Evolutionary conservation across 2,329 filamentous ascomycete species (phyloP).

Genomic region (Macrophomina phaseolina): DNA sequence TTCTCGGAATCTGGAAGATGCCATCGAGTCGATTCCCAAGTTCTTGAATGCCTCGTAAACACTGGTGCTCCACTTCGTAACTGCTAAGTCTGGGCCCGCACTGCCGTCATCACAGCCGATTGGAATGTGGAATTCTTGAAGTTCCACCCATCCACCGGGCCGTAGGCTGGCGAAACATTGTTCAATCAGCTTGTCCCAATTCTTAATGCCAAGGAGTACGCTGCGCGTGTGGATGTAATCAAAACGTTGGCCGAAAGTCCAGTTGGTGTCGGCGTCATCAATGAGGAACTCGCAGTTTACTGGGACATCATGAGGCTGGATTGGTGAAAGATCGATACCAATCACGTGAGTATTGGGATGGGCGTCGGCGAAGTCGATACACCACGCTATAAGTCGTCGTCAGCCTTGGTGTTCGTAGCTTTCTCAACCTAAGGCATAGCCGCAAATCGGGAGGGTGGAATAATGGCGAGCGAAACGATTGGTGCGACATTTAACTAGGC

Average conservation of each 20-base stretch:
- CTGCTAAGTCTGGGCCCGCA: conserved; percentile 29
- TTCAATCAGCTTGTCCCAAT: conserved; percentile 57
- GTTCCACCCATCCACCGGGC: conserved; percentile 57
- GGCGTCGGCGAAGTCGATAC: conserved; percentile 32
- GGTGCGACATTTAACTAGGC: too few relatives aligned
- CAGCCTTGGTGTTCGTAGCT: neutral
- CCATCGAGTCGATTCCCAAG: conserved; percentile 50
- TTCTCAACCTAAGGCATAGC: too few relatives aligned
- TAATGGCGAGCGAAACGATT: neutral
- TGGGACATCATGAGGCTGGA: conserved; percentile 35
- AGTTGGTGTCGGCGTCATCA: conserved; percentile 50
- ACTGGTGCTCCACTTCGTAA: conserved; percentile 32
- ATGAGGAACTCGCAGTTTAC: conserved; percentile 37
- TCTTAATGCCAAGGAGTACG: conserved; percentile 57
- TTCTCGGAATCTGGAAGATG: conserved; percentile 44
- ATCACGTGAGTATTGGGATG: conserved; percentile 32
- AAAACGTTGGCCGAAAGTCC: conserved; percentile 59
- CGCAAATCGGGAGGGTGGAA: too few relatives aligned
- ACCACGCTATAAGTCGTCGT: conserved; percentile 17
- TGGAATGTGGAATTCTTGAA: conserved; percentile 48
- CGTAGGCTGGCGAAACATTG: conserved; percentile 46
- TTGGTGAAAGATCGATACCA: conserved; percentile 40
- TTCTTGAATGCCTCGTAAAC: conserved; percentile 46
- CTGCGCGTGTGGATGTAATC: conserved; percentile 62
- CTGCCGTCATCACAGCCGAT: conserved; percentile 34